Evolutionary conservation across 768 basidiomycete species (phyloP).

Genomic region (Tricholoma sp.): DNA sequence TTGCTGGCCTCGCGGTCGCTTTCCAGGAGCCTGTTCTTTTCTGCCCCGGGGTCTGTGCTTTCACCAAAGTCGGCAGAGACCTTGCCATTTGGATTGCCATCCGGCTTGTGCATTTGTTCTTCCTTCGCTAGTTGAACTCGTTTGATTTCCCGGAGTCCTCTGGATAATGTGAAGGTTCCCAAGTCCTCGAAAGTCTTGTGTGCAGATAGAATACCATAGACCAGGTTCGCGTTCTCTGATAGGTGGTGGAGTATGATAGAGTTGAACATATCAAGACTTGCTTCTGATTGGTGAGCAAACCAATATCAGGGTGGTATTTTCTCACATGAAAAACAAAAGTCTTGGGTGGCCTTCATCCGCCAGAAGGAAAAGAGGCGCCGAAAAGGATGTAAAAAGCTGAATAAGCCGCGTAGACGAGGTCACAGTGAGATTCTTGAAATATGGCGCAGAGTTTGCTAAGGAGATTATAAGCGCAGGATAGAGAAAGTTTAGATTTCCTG

Average conservation of each 20-base stretch:
- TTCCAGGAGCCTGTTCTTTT: slow-evolving; percentile 65
- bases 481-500: slow-evolving; percentile 72
- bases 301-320: slow-evolving; percentile 16
- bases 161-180: slow-evolving; percentile 84
- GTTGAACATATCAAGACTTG: slow-evolving; percentile 89
- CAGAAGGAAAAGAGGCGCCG: slow-evolving; percentile 82
- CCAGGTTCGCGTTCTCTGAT: slow-evolving; percentile 79
- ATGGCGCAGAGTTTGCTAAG: slow-evolving; percentile 83
- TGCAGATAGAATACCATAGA: slow-evolving; percentile 80
- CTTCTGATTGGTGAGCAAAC: neutral
- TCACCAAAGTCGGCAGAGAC: slow-evolving; percentile 28
- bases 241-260: slow-evolving; percentile 74
- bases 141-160: slow-evolving; percentile 82
- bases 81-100: slow-evolving; percentile 35
- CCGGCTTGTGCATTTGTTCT: slow-evolving; percentile 45
- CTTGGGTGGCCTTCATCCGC: slow-evolving; percentile 95
- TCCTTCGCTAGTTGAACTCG: slow-evolving; percentile 69
- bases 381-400: slow-evolving; percentile 89
- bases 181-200: slow-evolving; percentile 86
- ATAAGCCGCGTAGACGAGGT: slow-evolving; percentile 79
- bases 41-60: slow-evolving; percentile 41
- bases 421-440: slow-evolving; percentile 76
- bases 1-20: slow-evolving; percentile 36
- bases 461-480: slow-evolving; percentile 93
- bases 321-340: slow-evolving; percentile 83